Base-by-base conservation (phyloP, 2,329 filamentous ascomycete species). In the Calonectria crousiana region DNA sequence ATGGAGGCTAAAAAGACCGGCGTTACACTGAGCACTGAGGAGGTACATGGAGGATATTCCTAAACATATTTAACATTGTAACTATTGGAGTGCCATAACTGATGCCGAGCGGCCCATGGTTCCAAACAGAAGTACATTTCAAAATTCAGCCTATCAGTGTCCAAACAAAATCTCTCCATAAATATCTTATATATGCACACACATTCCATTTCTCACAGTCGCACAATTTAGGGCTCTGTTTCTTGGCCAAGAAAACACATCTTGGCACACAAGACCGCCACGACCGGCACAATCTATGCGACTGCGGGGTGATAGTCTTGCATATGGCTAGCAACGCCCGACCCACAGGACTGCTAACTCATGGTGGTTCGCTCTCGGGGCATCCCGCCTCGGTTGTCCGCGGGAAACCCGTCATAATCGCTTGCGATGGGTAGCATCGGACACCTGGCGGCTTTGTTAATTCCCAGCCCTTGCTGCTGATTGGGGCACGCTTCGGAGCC, bases 11-110 rank as follows among this genome's bases (percentile, higher is more conserved):
- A 72, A 47, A 72, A 64, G 36, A 64, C 26, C 16, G 56, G 69
- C 41, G 47, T 64, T n/a, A 6, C 36, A 6, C 34, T 72, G 32
- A 72, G 68, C 62, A 64, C 68, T 10, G 16, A 56, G 44, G 53
- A 72, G 13, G 53, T 74, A 18, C 68, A 72, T n/a, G 72, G 72
- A 16, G 72, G 69, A 26, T 72, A 68, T 30, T 72, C 64, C 26
- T 72, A 56, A 64, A 6, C 13, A n/a, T 34, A 10, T 34, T 56
- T 34, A 18, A 30, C n/a, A 3, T 20, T 34, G 52, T 56, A 56
- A 30, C 20, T 56, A 32, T 56, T 34, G 32, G 32, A 9, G 6
- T 34, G 6, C 10, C 32, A 11, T 6, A 34, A 9, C 32, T 41
- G 23, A 38, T 18, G 0, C 23, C 11, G 8, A 30, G 56, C 20